Evolutionary conservation across 208 protist species (phyloP).

Genomic region (Porcisia deanei): DNA sequence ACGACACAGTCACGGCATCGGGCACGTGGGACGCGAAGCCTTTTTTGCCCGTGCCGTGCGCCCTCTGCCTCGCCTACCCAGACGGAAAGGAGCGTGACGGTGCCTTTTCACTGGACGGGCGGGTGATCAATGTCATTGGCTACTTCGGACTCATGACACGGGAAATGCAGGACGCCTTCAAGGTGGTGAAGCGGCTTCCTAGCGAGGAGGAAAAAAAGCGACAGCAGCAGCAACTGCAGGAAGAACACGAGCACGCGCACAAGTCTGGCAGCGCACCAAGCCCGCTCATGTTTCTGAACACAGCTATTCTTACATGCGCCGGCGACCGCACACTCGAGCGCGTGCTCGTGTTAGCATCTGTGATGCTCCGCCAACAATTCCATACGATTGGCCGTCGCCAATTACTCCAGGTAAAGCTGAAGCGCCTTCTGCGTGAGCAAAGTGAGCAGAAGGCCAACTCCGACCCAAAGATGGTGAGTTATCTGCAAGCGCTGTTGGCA

Average conservation of each 20-base stretch:
- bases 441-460: conserved; percentile 7
- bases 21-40: neutral
- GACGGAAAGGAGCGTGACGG: conserved; percentile 68
- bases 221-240: neutral
- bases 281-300: conserved; percentile 47
- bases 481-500: conserved; percentile 22
- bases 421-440: conserved; percentile 15
- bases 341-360: conserved; percentile 73
- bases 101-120: conserved; percentile 61
- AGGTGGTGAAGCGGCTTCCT: conserved; percentile 45
- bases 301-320: conserved; percentile 72
- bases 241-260: neutral
- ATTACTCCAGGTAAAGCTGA: conserved; percentile 20
- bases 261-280: neutral
- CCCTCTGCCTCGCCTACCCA: conserved; percentile 78
- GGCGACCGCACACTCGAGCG: conserved; percentile 84
- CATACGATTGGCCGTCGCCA: conserved; percentile 48
- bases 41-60: conserved; percentile 77
- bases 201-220: conserved; percentile 10
- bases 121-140: conserved; percentile 83
- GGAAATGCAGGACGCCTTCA: conserved; percentile 65
- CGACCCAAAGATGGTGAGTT: conserved; percentile 20
- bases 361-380: conserved; percentile 82
- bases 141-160: conserved; percentile 76
- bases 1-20: neutral